phyloP scores from a whole-genome alignment of 108 stramenopile genomes.

The Skeletonema potamos region DNA sequence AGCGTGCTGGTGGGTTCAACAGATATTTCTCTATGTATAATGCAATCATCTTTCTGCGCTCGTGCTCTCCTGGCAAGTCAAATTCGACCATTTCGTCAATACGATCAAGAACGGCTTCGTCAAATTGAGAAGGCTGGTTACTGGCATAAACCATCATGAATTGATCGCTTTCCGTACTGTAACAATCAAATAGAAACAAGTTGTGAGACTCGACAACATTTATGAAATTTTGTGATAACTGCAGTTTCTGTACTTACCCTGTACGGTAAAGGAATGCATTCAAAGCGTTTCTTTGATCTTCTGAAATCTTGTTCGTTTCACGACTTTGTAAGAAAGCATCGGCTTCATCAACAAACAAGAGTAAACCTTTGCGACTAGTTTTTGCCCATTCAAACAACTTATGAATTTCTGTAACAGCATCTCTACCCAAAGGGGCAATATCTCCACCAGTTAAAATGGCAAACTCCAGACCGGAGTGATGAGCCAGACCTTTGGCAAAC shows the following conservation, averaged over 20 bases:
- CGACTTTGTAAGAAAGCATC: slow-evolving; percentile 97
- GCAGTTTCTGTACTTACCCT: slow-evolving; percentile 37
- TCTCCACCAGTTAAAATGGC: slow-evolving; percentile 99
- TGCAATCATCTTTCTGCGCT: slow-evolving; percentile 91
- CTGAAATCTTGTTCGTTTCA: slow-evolving; percentile 87
- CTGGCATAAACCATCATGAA: slow-evolving; percentile 99
- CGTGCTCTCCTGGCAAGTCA: slow-evolving; percentile 83
- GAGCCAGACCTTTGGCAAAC: slow-evolving; percentile 95
- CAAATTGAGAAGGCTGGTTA: slow-evolving; percentile 98
- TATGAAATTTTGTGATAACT: too few species aligned
- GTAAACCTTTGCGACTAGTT: slow-evolving; percentile 89
- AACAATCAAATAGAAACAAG: too few species aligned
- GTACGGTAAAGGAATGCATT: slow-evolving; percentile 98
- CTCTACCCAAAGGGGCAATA: slow-evolving; percentile 97
- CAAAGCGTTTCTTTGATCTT: slow-evolving; percentile 98
- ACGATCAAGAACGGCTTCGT: slow-evolving; percentile 97
- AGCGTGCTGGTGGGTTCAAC: slow-evolving; percentile 72
- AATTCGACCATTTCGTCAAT: slow-evolving; percentile 99
- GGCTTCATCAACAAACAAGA: slow-evolving; percentile 99
- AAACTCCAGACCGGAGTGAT: slow-evolving; percentile 96
- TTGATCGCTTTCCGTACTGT: slow-evolving; percentile 89
- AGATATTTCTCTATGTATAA: slow-evolving; percentile 98
- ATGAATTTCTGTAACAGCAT: slow-evolving; percentile 99
- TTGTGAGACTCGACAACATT: too few species aligned
- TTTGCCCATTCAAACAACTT: slow-evolving; percentile 99